Percentiles rank a stretch among this genome's conserved stretches.
Conservation (phyloP, 2,329 filamentous ascomycete genomes). For the Amesomyces nigricolor region DNA sequence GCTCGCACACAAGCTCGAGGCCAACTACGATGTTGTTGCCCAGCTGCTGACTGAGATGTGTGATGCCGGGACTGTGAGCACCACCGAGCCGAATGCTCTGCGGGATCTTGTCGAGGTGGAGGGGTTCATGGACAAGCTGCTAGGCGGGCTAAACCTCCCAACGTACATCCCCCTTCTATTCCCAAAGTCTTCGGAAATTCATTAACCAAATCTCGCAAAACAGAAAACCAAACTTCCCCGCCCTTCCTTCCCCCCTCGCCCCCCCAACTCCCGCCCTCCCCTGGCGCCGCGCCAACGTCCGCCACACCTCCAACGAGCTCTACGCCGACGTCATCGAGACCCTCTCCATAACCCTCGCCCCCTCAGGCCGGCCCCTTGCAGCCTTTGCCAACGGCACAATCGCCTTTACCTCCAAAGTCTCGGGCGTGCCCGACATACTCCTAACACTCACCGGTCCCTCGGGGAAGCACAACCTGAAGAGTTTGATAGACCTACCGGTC, state of each 20-base stretch:
- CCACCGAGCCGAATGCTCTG: slow-evolving; percentile 88
- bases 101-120: slow-evolving; percentile 89
- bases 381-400: slow-evolving; percentile 89
- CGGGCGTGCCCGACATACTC: slow-evolving; percentile 85
- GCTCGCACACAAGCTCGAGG: slow-evolving; percentile 78
- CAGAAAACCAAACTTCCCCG: slow-evolving; percentile 24
- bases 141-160: slow-evolving; percentile 81
- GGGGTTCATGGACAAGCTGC: slow-evolving; percentile 78
- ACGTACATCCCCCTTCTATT: too few species aligned
- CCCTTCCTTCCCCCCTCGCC: slow-evolving; percentile 34
- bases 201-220: too few species aligned
- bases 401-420: slow-evolving; percentile 91
- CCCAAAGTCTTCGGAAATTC: too few species aligned
- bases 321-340: slow-evolving; percentile 96
- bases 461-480: slow-evolving; percentile 68
- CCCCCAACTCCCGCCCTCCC: slow-evolving; percentile 57
- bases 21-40: slow-evolving; percentile 86
- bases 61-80: slow-evolving; percentile 81
- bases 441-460: slow-evolving; percentile 74
- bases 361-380: slow-evolving; percentile 79
- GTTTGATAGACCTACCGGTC: slow-evolving; percentile 78
- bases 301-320: slow-evolving; percentile 93
- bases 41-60: slow-evolving; percentile 95
- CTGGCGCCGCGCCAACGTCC: slow-evolving; percentile 86
- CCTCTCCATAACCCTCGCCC: slow-evolving; percentile 79